Conservation (phyloP, 2,329 filamentous ascomycete species). For the Sclerotinia minor region DNA sequence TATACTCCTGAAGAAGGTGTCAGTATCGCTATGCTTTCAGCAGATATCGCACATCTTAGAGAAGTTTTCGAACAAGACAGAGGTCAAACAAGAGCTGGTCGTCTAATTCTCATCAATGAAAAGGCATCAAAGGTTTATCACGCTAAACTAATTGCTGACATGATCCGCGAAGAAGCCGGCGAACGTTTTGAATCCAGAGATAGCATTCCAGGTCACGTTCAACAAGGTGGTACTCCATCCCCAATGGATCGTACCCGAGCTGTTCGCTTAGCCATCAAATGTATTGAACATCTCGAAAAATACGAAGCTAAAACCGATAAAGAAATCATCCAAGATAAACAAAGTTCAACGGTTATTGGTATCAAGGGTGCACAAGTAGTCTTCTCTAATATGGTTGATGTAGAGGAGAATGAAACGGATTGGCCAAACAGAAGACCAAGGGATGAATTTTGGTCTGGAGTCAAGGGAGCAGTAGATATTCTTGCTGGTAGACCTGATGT, state of each 20-base stretch:
- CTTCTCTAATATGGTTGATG: conserved; percentile 77
- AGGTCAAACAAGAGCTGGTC: conserved; percentile 85
- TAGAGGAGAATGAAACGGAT: conserved; percentile 86
- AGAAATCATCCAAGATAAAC: conserved; percentile 70
- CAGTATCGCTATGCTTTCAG: conserved; percentile 85
- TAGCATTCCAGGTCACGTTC: conserved; percentile 89
- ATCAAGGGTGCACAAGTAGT: conserved; percentile 87
- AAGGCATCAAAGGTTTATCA: conserved; percentile 87
- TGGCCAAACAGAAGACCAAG: conserved; percentile 87
- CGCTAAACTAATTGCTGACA: conserved; percentile 90
- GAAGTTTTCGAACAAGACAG: conserved; percentile 81
- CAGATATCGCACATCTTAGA: conserved; percentile 86
- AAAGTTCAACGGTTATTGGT: conserved; percentile 81
- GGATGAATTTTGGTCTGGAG: conserved; percentile 78
- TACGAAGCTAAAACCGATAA: conserved; percentile 67
- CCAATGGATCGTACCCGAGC: conserved; percentile 96
- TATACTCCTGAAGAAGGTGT: conserved; percentile 98
- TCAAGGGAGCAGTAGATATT: conserved; percentile 82
- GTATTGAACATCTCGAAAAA: conserved; percentile 84
- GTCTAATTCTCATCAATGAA: conserved; percentile 95
- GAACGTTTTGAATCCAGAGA: conserved; percentile 91
- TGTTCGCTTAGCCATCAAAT: conserved; percentile 88
- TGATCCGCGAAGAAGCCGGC: conserved; percentile 90
- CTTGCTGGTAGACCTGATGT: conserved; percentile 68
- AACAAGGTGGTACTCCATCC: conserved; percentile 89